A percentile compares a stretch with the other conserved stretches of the same genome.
Evolutionary conservation across 2,329 filamentous ascomycete species (phyloP).

Genomic region (Beauveria sp.): DNA sequence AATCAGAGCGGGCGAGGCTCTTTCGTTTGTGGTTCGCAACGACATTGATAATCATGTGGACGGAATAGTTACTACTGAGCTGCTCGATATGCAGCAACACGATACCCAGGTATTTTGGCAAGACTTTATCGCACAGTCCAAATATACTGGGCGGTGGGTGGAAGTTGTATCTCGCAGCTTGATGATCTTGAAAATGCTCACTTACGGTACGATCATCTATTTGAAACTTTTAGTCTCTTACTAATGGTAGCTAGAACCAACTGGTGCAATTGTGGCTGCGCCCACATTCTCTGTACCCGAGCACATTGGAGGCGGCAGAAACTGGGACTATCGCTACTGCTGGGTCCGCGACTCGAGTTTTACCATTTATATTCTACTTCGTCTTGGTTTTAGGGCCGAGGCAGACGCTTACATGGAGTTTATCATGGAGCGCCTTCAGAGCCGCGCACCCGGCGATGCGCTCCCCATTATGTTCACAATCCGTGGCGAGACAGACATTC

Average conservation of each 20-base stretch:
- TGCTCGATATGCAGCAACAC: constrained; percentile 56
- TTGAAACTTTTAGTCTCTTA: not conserved
- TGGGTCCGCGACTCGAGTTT: constrained; percentile 75
- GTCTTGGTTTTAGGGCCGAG: constrained; percentile 67
- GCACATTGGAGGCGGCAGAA: constrained; percentile 58
- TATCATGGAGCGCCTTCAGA: constrained; percentile 60
- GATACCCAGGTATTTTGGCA: constrained; percentile 67
- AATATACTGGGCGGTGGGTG: constrained; percentile 64
- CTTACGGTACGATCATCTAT: constrained; percentile 37
- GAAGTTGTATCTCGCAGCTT: constrained; percentile 65
- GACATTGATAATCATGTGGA: constrained; percentile 52
- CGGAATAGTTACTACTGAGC: constrained; percentile 46
- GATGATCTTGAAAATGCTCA: constrained; percentile 68
- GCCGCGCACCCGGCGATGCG: constrained; percentile 50
- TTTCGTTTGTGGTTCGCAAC: constrained; percentile 62
- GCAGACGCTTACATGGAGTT: constrained; percentile 74
- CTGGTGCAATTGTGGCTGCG: constrained; percentile 67
- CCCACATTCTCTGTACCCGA: constrained; percentile 74
- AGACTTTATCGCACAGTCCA: constrained; percentile 63
- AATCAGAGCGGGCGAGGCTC: constrained; percentile 57
- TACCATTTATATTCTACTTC: constrained; percentile 69
- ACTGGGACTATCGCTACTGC: constrained; percentile 68
- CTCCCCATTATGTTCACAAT: constrained; percentile 80
- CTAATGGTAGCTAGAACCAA: constrained; percentile 47
- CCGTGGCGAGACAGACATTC: constrained; percentile 64